Evolutionary conservation across 768 basidiomycete genomes (phyloP).

Genomic region (Termitomyces sp.): DNA sequence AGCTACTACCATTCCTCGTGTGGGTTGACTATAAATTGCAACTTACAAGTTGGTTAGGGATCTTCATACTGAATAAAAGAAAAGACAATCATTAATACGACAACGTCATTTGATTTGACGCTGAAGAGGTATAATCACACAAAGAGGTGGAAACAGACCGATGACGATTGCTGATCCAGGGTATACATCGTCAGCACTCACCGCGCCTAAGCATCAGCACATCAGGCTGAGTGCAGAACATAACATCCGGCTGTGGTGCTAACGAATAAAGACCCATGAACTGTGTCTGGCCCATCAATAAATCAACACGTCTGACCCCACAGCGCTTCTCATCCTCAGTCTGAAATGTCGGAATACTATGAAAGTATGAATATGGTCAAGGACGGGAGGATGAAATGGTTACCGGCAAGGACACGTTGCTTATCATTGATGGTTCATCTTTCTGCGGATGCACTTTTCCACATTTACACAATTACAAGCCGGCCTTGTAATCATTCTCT

Average conservation of each 20-base stretch:
- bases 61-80: no score
- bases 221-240: conserved; percentile 16
- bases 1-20: no score
- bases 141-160: background rate
- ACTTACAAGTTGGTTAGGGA: no score
- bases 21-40: no score
- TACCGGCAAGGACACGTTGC: no score
- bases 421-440: background rate
- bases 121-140: background rate
- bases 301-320: conserved; percentile 57
- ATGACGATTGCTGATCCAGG: background rate
- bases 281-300: conserved; percentile 38
- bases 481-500: no score
- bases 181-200: background rate
- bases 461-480: background rate
- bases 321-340: conserved; percentile 42
- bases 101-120: background rate
- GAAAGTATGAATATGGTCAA: no score
- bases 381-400: no score
- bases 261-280: conserved; percentile 38
- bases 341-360: no score
- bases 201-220: background rate
- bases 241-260: conserved; percentile 28
- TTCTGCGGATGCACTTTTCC: background rate
- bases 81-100: no score